These are phyloP conservation scores for Geotrichum carabidarum DNA, from an alignment of 1,139 yeast genomes.

Conservation along the genomic window DNA sequence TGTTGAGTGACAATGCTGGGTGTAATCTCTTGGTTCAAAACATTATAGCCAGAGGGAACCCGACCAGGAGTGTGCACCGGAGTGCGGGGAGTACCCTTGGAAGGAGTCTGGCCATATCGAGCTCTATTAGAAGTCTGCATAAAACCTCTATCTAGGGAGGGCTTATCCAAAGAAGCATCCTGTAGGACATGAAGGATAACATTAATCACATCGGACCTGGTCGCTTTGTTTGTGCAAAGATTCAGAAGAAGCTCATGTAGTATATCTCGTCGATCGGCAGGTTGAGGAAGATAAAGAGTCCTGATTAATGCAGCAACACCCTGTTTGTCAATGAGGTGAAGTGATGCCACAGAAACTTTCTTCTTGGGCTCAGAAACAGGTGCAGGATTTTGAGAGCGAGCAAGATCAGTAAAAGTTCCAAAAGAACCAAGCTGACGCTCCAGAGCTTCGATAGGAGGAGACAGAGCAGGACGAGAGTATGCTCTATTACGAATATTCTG, in stretches of 20 bases:
- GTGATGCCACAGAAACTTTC: constrained; percentile 29
- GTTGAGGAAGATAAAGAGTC: constrained; percentile 68
- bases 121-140: constrained; percentile 45
- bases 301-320: constrained; percentile 74
- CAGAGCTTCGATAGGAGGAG: constrained; percentile 14
- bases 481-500: constrained; percentile 30
- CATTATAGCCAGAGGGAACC: constrained; percentile 20
- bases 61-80: constrained; percentile 23
- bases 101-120: constrained; percentile 18
- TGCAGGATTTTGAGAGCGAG: constrained; percentile 5
- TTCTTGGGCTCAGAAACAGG: constrained; percentile 16
- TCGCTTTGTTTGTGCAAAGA: constrained; percentile 71
- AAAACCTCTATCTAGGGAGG: constrained; percentile 62
- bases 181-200: constrained; percentile 62
- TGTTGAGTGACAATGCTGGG: constrained; percentile 72
- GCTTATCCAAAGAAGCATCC: constrained; percentile 64
- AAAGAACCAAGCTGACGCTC: constrained; percentile 13
- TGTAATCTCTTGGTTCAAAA: constrained; percentile 51
- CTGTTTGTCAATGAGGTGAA: constrained; percentile 64
- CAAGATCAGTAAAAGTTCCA: constrained; percentile 2
- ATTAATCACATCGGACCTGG: constrained; percentile 71
- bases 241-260: constrained; percentile 63
- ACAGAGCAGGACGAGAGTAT: constrained; percentile 20
- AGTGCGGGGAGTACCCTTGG: constrained; percentile 28
- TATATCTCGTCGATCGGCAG: constrained; percentile 57